Evolutionary conservation across 2,329 filamentous ascomycete species (phyloP), one percentile per base, ranked within the genome.

Genomic region (Sclerotinia minor): DNA sequence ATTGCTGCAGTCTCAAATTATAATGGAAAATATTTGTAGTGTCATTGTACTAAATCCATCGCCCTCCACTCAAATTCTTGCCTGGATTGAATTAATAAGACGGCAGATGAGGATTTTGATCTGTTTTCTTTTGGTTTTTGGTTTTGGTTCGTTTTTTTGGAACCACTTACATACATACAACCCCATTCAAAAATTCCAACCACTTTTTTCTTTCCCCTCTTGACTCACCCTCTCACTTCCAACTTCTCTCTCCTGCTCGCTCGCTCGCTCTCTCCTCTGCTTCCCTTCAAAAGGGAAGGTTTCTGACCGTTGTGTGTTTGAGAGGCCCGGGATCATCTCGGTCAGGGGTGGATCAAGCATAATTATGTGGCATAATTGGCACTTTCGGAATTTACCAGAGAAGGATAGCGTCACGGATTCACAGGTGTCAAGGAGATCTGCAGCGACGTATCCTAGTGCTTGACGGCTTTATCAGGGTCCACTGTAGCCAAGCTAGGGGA

Each of bases 381-480:
- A 61, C 15, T 35, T 50, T 50, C 45, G 59, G 44, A 61, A 50
- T 61, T 26, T 49, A 50, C 45, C 11, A 38, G 44, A 61, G 21
- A 26, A 50, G 59, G 19, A 61, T 50, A 61, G 59, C 59, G 59
- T 61, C 58, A 61, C 26, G 49, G 32, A 50, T n/a, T 61, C 29
- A 61, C 45, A 61, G 7, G 45, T 38, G 45, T 38, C 32, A 61
- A 61, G 38, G 38, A 41, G 59, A 61, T 61, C 59, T 61, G 59
- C 59, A 47, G 59, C 59, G n/a, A 61, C 59, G 59, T 61, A 61
- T 61, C 59, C 59, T 61, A 61, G 45, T 61, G 45, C 45, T 50
- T 38, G 59, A 50, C 5, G 59, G 59, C 59, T 61, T 61, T 50
- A 61, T 61, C 59, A 61, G 59, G 59, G 44, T 61, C 59, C 59